Evolutionary conservation across 2,329 filamentous ascomycete genomes (phyloP), one percentile per base, ranked within the genome.

Genomic region (Nemania abortiva): DNA sequence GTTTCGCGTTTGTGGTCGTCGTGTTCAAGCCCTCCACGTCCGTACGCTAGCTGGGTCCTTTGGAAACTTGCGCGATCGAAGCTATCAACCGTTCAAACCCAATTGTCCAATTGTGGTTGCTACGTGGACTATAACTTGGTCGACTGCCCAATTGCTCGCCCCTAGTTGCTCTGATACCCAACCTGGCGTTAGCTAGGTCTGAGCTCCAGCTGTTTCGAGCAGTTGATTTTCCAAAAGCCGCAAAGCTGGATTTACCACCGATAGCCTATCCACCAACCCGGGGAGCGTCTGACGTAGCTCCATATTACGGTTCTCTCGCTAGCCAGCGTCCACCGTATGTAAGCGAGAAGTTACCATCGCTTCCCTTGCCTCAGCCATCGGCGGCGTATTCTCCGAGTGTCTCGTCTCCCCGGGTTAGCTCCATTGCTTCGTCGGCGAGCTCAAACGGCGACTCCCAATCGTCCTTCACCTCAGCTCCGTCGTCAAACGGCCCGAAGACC

Each of bases 181-280:
- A 70, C 70, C 70, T 70, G 61, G 69, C 9, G 55, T 64, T 31
- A 62, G 68, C 69, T 72, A 11, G 3, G 27, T 7, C 18, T 69
- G 67, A 73, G 65, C 63, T 66, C 63, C 15, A 27, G 29, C 56
- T 42, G 27, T n/a, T 39, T 27, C 52, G 66, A 72, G 70, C 69
- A 63, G 71, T 67, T 64, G 69, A 74, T 75, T 78, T 77, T 77
- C 76, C 66, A 70, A 85, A 89, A 84, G 91, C 90, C 92, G 93
- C 89, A 91, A 96, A 95, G 87, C 93, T 97, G 93, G 93, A 95
- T 92, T 90, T 95, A 82, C 92, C 93, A 84, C 92, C 92, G 84
- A 92, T 94, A 80, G 92, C 92, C 79, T 90, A 93, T 86, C 89
- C 92, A 85, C 91, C 93, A 84, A 89, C 90, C 88, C 91, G 92